A percentile compares a stretch with the other conserved stretches of the same genome.
phyloP scores from a whole-genome alignment of 2,329 filamentous ascomycete species.

The Cyclaneusma minus region DNA sequence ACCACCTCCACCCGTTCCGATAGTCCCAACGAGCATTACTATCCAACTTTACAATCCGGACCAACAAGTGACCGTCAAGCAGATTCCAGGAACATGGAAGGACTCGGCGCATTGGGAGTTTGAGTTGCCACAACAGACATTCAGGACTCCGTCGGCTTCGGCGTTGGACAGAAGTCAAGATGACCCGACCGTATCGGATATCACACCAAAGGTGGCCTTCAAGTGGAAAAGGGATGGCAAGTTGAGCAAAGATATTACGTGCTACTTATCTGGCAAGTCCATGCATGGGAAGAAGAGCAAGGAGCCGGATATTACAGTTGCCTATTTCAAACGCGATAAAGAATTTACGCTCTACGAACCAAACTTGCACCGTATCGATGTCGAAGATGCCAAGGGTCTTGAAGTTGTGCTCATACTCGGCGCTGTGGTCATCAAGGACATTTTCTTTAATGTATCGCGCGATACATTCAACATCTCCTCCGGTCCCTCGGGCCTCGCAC shows the following conservation, averaged over 20 bases:
- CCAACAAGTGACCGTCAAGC: slow-evolving; percentile 57
- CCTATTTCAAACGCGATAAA: slow-evolving; percentile 61
- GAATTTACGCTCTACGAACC: slow-evolving; percentile 79
- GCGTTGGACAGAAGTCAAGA: slow-evolving; percentile 58
- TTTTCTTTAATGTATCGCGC: slow-evolving; percentile 46
- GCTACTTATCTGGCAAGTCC: slow-evolving; percentile 68
- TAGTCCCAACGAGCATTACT: slow-evolving; percentile 64
- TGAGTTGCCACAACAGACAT: slow-evolving; percentile 75
- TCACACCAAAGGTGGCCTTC: slow-evolving; percentile 65
- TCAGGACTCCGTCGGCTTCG: slow-evolving; percentile 65
- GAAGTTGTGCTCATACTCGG: slow-evolving; percentile 63
- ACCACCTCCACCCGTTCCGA: slow-evolving; percentile 49
- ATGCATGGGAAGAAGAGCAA: slow-evolving; percentile 62
- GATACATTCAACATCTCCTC: slow-evolving; percentile 64
- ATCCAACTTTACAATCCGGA: slow-evolving; percentile 91
- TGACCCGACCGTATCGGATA: slow-evolving; percentile 36
- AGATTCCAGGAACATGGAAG: slow-evolving; percentile 64
- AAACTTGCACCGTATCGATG: slow-evolving; percentile 76
- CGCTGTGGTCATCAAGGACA: slow-evolving; percentile 48
- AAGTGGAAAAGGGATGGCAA: slow-evolving; percentile 82
- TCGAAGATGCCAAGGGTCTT: slow-evolving; percentile 86
- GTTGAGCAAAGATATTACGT: slow-evolving; percentile 75
- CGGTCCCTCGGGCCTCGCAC: slow-evolving; percentile 22
- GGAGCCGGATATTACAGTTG: slow-evolving; percentile 92
- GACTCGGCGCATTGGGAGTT: slow-evolving; percentile 78